A percentile compares a stretch with the other conserved stretches of the same genome.
Conservation (phyloP, 2,329 filamentous ascomycete genomes). For the Corinectria fuckeliana region DNA sequence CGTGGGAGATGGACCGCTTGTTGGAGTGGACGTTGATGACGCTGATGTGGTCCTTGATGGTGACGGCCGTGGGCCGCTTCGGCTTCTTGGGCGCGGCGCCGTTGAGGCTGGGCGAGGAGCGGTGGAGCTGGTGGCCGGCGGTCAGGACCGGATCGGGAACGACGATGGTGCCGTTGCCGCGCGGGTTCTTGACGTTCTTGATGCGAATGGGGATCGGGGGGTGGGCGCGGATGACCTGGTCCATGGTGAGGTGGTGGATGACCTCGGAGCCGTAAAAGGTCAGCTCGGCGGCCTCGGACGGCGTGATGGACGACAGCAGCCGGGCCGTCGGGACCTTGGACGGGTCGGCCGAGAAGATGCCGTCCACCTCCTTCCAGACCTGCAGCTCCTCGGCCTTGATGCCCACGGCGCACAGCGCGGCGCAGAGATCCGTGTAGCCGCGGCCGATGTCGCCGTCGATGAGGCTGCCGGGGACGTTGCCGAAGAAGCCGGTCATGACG, state of each 20-base stretch:
- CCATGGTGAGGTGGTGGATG: conserved; percentile 98
- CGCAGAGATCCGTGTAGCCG: conserved; percentile 96
- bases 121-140: conserved; percentile 64
- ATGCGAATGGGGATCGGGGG: conserved; percentile 85
- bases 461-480: conserved; percentile 87
- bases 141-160: conserved; percentile 72
- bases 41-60: conserved; percentile 95
- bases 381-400: conserved; percentile 88
- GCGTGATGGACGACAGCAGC: conserved; percentile 87
- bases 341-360: conserved; percentile 85
- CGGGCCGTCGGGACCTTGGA: conserved; percentile 93
- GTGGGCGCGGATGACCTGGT: conserved; percentile 85
- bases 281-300: conserved; percentile 92
- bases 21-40: conserved; percentile 99
- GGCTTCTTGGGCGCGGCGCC: conserved; percentile 57
- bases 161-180: conserved; percentile 79
- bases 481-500: conserved; percentile 93
- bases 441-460: conserved; percentile 88
- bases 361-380: conserved; percentile 99
- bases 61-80: conserved; percentile 86
- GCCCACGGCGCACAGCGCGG: conserved; percentile 88
- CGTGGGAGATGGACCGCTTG: conserved; percentile 93
- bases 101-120: conserved; percentile 51
- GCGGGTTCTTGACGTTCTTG: conserved; percentile 90
- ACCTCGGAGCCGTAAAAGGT: conserved; percentile 96